phyloP scores from a whole-genome alignment of 108 stramenopile genomes.

The Fragilariopsis cylindrus region DNA sequence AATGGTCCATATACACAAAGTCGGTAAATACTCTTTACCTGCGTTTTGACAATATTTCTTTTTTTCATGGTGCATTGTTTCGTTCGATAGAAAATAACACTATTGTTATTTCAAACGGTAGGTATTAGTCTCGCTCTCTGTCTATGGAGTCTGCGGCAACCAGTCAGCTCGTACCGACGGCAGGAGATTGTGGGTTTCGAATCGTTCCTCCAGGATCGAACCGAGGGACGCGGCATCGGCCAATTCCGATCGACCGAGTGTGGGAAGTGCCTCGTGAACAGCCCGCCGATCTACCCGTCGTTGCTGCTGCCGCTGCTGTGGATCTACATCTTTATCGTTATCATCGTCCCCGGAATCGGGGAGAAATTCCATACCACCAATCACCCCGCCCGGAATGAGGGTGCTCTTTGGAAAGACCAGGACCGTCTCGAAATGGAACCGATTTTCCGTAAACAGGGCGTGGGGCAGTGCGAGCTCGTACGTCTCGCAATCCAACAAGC shows the following conservation, averaged over 20 bases:
- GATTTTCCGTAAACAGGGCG: not conserved
- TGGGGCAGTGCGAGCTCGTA: conserved; percentile 1
- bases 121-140: too few species aligned
- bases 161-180: not conserved
- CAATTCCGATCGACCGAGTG: not conserved
- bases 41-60: too few species aligned
- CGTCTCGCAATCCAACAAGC: not conserved
- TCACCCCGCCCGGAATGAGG: conserved; percentile 2
- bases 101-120: too few species aligned
- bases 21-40: too few species aligned
- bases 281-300: not conserved
- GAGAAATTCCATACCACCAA: not conserved
- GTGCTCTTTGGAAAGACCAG: conserved; percentile 5
- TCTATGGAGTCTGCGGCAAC: not conserved
- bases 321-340: not conserved
- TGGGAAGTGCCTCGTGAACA: not conserved
- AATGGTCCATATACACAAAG: too few species aligned
- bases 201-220: conserved; percentile 3
- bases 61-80: too few species aligned
- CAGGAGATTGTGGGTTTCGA: conserved; percentile 4
- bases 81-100: too few species aligned
- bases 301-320: not conserved
- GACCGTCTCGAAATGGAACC: not conserved
- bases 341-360: not conserved
- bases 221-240: conserved; percentile 5